A percentile compares a stretch with the other conserved stretches of the same genome.
phyloP scores from a whole-genome alignment of 768 basidiomycete species.

The Boletus edulis region DNA sequence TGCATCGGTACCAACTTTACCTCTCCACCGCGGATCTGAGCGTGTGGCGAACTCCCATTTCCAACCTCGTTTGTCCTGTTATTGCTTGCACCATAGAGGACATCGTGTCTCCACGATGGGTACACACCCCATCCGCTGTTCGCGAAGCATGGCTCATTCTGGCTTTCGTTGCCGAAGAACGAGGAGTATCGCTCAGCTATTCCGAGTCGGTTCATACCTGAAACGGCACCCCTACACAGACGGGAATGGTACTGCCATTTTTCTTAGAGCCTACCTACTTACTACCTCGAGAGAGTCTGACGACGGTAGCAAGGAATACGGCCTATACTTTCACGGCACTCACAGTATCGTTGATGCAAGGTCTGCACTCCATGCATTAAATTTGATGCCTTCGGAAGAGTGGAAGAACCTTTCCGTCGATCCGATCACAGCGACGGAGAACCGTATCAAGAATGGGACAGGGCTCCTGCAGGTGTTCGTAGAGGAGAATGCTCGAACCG shows the following conservation, averaged over 20 bases:
- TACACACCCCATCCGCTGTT: constrained; percentile 24
- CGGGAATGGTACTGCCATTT: background rate
- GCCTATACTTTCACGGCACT: constrained; percentile 23
- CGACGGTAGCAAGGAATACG: constrained; percentile 4
- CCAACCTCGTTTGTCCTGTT: constrained; percentile 19
- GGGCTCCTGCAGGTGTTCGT: background rate
- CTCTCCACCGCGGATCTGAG: background rate
- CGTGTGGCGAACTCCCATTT: too few relatives aligned
- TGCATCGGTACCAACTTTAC: constrained; percentile 5
- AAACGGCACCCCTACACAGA: constrained; percentile 19
- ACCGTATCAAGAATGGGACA: constrained; percentile 17
- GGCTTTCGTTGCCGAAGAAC: constrained; percentile 14
- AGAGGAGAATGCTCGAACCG: background rate
- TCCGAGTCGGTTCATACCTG: constrained; percentile 16
- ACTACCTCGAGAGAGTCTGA: constrained; percentile 4
- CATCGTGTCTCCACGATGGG: constrained; percentile 9
- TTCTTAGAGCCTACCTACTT: constrained; percentile 11
- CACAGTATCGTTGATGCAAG: constrained; percentile 24
- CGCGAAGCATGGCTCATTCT: constrained; percentile 23
- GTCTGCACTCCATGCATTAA: constrained; percentile 18
- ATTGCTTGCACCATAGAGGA: constrained; percentile 15
- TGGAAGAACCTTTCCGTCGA: constrained; percentile 24
- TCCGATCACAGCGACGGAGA: constrained; percentile 27
- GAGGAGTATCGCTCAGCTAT: constrained; percentile 12
- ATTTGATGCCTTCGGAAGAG: constrained; percentile 5